Percentiles rank a stretch among this genome's conserved stretches.
Conservation (phyloP, 352 stramenopile genomes). For the Pythium utonaiense region DNA sequence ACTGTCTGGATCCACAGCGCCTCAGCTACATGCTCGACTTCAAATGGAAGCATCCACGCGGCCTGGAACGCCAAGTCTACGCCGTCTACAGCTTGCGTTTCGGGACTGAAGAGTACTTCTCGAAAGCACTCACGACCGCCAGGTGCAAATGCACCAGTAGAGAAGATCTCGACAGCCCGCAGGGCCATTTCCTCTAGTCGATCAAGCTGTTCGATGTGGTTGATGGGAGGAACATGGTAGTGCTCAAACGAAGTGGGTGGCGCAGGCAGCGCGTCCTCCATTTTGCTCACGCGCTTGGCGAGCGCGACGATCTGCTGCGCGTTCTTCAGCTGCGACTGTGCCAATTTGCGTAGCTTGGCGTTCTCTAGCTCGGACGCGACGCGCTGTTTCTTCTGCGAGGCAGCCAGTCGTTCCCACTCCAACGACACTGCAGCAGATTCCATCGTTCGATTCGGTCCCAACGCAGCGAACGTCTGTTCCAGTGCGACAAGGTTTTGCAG, state of each 20-base stretch:
- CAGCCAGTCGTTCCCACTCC: constrained; percentile 4
- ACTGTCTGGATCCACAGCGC: neutral
- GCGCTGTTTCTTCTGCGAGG: neutral
- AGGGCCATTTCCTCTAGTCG: neutral
- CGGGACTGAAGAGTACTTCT: neutral
- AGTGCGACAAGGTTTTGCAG: neutral
- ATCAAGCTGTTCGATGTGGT: neutral
- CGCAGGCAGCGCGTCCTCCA: neutral
- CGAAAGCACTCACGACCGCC: neutral
- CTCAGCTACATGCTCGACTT: neutral
- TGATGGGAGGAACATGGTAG: neutral
- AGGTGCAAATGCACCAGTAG: neutral
- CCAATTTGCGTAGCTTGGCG: neutral
- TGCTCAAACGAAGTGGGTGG: neutral
- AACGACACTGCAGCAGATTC: neutral
- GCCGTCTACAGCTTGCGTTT: neutral
- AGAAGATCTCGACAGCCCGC: neutral
- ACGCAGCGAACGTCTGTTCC: neutral
- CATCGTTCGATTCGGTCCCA: neutral
- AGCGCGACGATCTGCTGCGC: neutral
- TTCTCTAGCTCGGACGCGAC: constrained; percentile 4
- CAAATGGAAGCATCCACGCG: neutral
- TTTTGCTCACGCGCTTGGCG: neutral
- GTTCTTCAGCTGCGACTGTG: neutral
- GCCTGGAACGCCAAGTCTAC: neutral